phyloP scores from a whole-genome alignment of 169 alveolate species.

The Theileria sp. region DNA sequence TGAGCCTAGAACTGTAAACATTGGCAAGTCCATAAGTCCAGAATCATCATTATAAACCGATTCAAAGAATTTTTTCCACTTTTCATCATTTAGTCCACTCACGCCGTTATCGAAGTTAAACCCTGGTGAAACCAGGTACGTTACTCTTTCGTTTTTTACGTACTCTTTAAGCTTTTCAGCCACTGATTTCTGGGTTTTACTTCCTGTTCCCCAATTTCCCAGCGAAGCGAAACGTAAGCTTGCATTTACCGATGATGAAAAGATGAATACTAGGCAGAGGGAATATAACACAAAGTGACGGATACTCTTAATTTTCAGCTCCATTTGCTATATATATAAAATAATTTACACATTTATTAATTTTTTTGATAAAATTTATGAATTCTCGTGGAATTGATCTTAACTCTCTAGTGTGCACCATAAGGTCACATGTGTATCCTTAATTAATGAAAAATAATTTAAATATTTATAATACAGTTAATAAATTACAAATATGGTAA shows the following conservation, averaged over 20 bases:
- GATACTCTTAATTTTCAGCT: neutral
- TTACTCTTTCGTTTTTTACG: constrained; percentile 74
- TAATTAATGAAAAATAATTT: too few relatives aligned
- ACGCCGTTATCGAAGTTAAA: constrained; percentile 84
- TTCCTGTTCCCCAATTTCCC: constrained; percentile 86
- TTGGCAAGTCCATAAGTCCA: constrained; percentile 80
- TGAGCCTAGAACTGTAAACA: constrained; percentile 83
- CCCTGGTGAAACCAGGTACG: constrained; percentile 84
- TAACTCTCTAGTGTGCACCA: constrained; percentile 26
- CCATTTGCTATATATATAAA: constrained; percentile 2
- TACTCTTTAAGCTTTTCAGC: constrained; percentile 79
- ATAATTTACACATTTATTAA: constrained; percentile 18
- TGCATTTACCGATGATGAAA: constrained; percentile 39
- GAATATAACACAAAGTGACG: neutral
- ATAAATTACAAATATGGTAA: neutral
- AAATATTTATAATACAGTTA: too few relatives aligned
- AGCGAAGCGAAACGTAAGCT: constrained; percentile 81
- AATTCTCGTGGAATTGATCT: neutral
- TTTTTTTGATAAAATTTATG: neutral
- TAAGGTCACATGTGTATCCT: constrained; percentile 26
- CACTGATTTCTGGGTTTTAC: constrained; percentile 67
- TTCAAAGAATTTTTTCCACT: constrained; percentile 78
- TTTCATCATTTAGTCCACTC: constrained; percentile 68
- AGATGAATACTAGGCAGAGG: constrained; percentile 13
- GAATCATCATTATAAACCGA: constrained; percentile 77